Base-by-base conservation (phyloP, 495 filamentous ascomycete genomes). In the Evernia prunastri region DNA sequence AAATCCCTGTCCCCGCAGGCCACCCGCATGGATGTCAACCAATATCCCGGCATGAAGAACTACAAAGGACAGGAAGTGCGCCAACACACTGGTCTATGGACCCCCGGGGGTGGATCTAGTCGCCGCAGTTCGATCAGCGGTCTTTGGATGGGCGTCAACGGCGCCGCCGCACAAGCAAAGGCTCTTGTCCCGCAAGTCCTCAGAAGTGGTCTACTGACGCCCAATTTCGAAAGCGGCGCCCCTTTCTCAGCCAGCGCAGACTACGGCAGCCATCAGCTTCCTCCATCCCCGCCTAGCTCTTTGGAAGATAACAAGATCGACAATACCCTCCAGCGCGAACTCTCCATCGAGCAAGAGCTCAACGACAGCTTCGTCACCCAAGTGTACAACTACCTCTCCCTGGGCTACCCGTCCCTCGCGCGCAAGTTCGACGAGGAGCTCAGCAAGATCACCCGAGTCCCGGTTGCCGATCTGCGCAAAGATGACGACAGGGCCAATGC, bases 341-440 rank as follows among this genome's bases (percentile, higher is more conserved):
- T 84, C 47, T 70, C 78, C 39, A 80, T 88, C 45, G 78, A 84
- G 17, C 74, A 78, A 56, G 90, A 94, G 70, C 91, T 92, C 68
- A 73, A 86, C 63, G 90, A 96, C 73, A 79, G 75, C n/a, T 93
- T 96, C 75, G 84, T 96, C 47, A 95, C 91, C 4, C 92, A 97
- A 73, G 90, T 97, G 23, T 97, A 92, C 78, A 96, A 97, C 72
- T 97, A 97, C 75, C 80, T 97, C 18, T 95, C 90, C 1, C 82
- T 97, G 27, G 92, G 92, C 5, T 97, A 95, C 72, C 90, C 92
- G 11, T 85, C 89, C 20, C 81, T 92, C 33, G 92, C 91, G 15
- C 84, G 88, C 17, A 82, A 82, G 60, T 97, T 87, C 70, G 92
- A 97, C 72, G 76, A 82, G 49, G 92, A 97, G 75, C 79, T 97